Evolutionary conservation across 2,329 filamentous ascomycete species (phyloP).

Genomic region (Talaromyces piceae): DNA sequence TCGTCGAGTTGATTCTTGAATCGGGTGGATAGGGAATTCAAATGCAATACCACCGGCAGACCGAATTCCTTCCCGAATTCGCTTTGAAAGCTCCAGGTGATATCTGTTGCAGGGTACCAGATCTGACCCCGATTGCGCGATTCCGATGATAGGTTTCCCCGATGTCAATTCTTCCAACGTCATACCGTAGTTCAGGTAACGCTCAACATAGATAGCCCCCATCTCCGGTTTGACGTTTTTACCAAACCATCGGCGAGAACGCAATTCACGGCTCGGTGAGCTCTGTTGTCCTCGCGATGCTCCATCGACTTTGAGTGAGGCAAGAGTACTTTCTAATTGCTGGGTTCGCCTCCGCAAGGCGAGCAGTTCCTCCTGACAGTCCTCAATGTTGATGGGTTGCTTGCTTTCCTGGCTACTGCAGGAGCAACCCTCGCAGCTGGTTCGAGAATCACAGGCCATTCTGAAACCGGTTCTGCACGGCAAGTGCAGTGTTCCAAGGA

Average conservation of each 20-base stretch:
- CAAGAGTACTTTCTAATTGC: constrained; percentile 28
- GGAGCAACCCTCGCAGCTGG: constrained; percentile 29
- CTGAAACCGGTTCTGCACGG: background rate
- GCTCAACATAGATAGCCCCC: constrained; percentile 44
- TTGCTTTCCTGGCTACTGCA: constrained; percentile 18
- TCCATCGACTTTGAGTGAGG: constrained; percentile 20
- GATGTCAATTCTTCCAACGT: constrained; percentile 44
- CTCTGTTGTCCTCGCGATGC: constrained; percentile 6
- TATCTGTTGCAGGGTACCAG: constrained; percentile 46
- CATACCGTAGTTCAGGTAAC: constrained; percentile 45
- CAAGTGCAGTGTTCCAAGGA: background rate
- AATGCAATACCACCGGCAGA: constrained; percentile 44
- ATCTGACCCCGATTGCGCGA: constrained; percentile 47
- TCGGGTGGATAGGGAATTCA: constrained; percentile 47
- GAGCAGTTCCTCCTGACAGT: constrained; percentile 33
- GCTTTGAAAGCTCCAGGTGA: constrained; percentile 43
- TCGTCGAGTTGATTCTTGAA: constrained; percentile 42
- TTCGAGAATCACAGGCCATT: constrained; percentile 16
- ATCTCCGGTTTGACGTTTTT: constrained; percentile 36
- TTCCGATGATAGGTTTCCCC: constrained; percentile 46
- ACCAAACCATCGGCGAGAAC: constrained; percentile 41
- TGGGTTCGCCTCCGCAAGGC: constrained; percentile 31
- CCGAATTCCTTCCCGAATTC: constrained; percentile 45
- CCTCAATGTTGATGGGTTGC: constrained; percentile 30
- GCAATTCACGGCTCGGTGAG: constrained; percentile 23